These are phyloP conservation scores for Camellia granthamiana DNA, from an alignment of 148 eudicot species.

Conservation along the genomic window DNA sequence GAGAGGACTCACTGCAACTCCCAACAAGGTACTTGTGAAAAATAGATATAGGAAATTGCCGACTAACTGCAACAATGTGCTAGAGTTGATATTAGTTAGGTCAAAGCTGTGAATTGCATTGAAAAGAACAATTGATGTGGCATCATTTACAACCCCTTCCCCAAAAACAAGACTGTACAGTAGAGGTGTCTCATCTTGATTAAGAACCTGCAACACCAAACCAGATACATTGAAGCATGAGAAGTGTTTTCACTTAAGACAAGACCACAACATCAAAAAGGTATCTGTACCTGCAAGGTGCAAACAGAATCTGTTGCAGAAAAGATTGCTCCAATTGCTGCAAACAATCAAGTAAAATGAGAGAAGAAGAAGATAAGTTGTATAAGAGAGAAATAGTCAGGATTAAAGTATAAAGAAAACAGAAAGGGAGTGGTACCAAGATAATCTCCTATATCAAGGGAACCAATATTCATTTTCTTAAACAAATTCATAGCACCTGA, in stretches of 20 bases:
- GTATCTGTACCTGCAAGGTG: slow-evolving; percentile 54
- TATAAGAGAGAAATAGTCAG: not conserved
- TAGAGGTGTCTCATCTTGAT: slow-evolving; percentile 78
- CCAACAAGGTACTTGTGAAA: slow-evolving; percentile 61
- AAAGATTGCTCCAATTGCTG: slow-evolving; percentile 79
- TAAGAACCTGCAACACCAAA: slow-evolving; percentile 52
- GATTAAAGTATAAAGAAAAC: not conserved
- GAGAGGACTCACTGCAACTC: slow-evolving; percentile 49
- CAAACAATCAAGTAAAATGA: slow-evolving; percentile 13
- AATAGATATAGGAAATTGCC: slow-evolving; percentile 66
- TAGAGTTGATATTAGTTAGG: slow-evolving; percentile 44
- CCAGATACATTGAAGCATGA: not conserved
- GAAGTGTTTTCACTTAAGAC: not conserved
- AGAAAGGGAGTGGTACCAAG: slow-evolving; percentile 41
- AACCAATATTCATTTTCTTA: slow-evolving; percentile 46
- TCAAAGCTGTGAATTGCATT: slow-evolving; percentile 84
- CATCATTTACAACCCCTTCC: slow-evolving; percentile 90
- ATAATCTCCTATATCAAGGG: slow-evolving; percentile 62
- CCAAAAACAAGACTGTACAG: slow-evolving; percentile 80
- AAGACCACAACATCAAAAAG: not conserved
- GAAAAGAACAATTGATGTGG: slow-evolving; percentile 81
- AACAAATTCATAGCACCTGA: slow-evolving; percentile 54
- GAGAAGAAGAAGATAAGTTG: not conserved
- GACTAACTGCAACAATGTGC: slow-evolving; percentile 43
- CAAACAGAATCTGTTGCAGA: slow-evolving; percentile 83